phyloP scores from a whole-genome alignment of 2,329 filamentous ascomycete genomes.

The Pseudocercospora fijiensis region DNA sequence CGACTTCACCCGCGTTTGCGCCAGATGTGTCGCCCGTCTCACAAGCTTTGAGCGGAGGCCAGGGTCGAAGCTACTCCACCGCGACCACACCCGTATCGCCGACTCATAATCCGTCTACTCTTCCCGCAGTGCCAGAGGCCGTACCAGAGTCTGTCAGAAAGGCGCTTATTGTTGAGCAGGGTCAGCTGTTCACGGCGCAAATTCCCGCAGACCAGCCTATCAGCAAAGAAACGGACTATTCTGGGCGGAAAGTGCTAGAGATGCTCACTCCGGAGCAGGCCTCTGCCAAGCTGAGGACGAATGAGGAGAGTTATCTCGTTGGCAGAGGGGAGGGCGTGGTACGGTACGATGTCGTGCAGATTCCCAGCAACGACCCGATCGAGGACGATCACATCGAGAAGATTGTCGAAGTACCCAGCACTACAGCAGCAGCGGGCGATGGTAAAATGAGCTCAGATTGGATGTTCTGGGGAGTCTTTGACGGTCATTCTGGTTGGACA shows the following conservation, averaged over 20 bases:
- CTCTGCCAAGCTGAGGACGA: conserved; percentile 80
- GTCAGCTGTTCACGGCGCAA: conserved; percentile 84
- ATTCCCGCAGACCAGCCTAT: conserved; percentile 83
- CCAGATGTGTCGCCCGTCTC: conserved; percentile 22
- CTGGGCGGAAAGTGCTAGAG: conserved; percentile 81
- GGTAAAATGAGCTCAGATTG: conserved; percentile 71
- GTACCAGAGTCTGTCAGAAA: conserved; percentile 57
- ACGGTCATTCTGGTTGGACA: conserved; percentile 97
- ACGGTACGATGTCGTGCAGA: conserved; percentile 89
- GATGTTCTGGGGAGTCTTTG: conserved; percentile 99
- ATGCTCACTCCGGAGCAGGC: conserved; percentile 97
- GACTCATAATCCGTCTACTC: conserved; percentile 17
- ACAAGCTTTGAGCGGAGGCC: conserved; percentile 23
- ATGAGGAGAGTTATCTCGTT: conserved; percentile 88
- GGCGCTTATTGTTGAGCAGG: conserved; percentile 83
- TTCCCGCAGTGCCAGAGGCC: conserved; percentile 35
- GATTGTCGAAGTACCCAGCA: conserved; percentile 82
- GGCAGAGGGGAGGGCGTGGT: conserved; percentile 87
- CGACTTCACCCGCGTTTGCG: conserved; percentile 5
- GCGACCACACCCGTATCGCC: conserved; percentile 24
- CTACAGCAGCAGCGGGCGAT: conserved; percentile 55
- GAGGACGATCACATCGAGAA: conserved; percentile 98
- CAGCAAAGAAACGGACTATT: conserved; percentile 81
- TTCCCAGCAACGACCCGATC: conserved; percentile 95
- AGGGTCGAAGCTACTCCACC: conserved; percentile 38